Evolutionary conservation across 163 green algal species (phyloP), one percentile per base, ranked within the genome.

Genomic region (Chloroidium sp.): DNA sequence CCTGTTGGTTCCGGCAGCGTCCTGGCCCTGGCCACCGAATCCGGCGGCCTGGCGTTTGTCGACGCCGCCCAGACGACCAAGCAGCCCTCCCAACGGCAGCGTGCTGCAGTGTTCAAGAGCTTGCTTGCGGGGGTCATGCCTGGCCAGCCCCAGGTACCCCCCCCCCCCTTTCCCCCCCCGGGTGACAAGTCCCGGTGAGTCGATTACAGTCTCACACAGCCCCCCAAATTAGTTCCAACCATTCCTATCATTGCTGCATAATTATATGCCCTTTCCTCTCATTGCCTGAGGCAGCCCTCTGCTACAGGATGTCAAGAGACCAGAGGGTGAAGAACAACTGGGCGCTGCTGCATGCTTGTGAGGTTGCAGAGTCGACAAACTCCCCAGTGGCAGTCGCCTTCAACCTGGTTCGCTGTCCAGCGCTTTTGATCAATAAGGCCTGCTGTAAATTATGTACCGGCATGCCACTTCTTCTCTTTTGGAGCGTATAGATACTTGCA

Each of bases 311-410:
- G 91, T 95, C 88, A 0, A 86, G 96, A 2, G 96, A 99, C 82
- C 94, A 98, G 85, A 89, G 96, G 0, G 87, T 95, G 69, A 13
- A 69, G 0, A 95, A 99, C 88, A 99, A 99, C 89, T 99, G 96
- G 94, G 96, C 96, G 1, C 89, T 99, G 78, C 86, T 98, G n/a
- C 86, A 97, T 67, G 95, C 95, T 0, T 79, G 88, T n/a, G 90
- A 98, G 76, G 69, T 90, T 68, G 92, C 92, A 2, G 83, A 83
- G 0, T 80, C 82, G 78, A 77, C 74, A 1, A 79, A 81, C 2
- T 79, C 82, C 57, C 84, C 89, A 3, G 89, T 97, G 0, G 94
- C 90, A 1, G 90, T 98, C 4, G 92, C 85, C 1, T 99, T 98
- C 89, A 98, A 95, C 85, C 86, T 98, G 85, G 94, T 97, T 81